Conservation (phyloP, 148 eudicot genomes). For the Spergularia bocconei region DNA sequence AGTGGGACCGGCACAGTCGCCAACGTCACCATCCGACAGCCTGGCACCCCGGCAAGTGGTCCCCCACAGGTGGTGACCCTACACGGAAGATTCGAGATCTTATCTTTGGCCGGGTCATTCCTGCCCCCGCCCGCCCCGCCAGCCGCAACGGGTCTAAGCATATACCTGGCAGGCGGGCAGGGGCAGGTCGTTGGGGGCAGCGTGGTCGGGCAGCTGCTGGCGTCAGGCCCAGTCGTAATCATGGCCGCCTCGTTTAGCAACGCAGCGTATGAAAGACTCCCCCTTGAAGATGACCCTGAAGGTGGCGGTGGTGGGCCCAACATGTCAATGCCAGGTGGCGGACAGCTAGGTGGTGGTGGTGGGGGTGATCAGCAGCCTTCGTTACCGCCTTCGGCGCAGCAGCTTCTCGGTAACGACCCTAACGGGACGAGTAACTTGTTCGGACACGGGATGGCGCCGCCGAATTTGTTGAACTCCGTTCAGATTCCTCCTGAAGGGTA, state of each 20-base stretch:
- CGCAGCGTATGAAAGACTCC: slow-evolving; percentile 82
- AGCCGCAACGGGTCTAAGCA: slow-evolving; percentile 67
- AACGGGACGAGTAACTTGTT: slow-evolving; percentile 37
- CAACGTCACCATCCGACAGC: slow-evolving; percentile 82
- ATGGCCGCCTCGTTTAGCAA: slow-evolving; percentile 91
- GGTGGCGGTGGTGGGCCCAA: slow-evolving; percentile 15
- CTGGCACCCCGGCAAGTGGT: slow-evolving; percentile 42
- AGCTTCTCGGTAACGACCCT: slow-evolving; percentile 29
- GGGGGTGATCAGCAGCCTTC: slow-evolving; percentile 21
- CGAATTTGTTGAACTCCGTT: slow-evolving; percentile 56
- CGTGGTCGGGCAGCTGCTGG: slow-evolving; percentile 64
- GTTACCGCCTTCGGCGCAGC: slow-evolving; percentile 25
- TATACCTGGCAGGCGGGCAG: slow-evolving; percentile 78
- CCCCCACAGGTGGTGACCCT: slow-evolving; percentile 51
- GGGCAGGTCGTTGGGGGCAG: slow-evolving; percentile 89
- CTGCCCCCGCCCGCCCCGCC: slow-evolving; percentile 90
- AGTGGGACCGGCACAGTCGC: slow-evolving; percentile 76
- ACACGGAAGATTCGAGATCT: slow-evolving; percentile 82
- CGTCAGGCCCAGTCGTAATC: slow-evolving; percentile 72
- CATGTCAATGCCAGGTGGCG: slow-evolving; percentile 48
- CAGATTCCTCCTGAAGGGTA: slow-evolving; percentile 52
- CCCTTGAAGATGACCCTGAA: slow-evolving; percentile 67
- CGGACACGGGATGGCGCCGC: slow-evolving; percentile 61
- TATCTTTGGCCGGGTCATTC: slow-evolving; percentile 69
- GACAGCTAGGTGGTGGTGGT: slow-evolving; percentile 33